Conservation (phyloP, 1,139 yeast genomes). For the Yamadazyma membranifaciens region DNA sequence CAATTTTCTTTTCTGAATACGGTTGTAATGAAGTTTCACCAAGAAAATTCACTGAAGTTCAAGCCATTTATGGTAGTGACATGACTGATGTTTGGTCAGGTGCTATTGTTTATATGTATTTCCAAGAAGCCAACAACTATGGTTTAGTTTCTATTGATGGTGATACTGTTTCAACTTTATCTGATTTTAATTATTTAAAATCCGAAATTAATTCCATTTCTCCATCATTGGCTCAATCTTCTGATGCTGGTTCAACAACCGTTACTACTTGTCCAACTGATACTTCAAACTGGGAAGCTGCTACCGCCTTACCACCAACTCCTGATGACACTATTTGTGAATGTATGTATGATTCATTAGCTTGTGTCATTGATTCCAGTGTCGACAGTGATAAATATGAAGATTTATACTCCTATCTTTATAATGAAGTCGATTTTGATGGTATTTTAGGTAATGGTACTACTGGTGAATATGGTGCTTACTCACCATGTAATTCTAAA, state of each 20-base stretch:
- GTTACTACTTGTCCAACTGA: conserved; percentile 37
- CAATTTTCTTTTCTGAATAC: conserved; percentile 83
- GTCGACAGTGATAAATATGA: conserved; percentile 34
- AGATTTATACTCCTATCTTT: too few relatives aligned
- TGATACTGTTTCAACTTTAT: conserved; percentile 36
- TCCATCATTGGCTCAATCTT: conserved; percentile 33
- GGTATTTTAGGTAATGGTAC: conserved; percentile 38
- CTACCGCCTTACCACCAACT: conserved; percentile 43
- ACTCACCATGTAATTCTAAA: conserved; percentile 38
- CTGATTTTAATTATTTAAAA: conserved; percentile 47
- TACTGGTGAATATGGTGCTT: conserved; percentile 40
- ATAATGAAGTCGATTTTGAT: conserved; percentile 38
- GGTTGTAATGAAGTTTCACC: conserved; percentile 68
- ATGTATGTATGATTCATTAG: conserved; percentile 33
- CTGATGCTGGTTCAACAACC: conserved; percentile 23
- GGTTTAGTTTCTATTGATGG: conserved; percentile 63
- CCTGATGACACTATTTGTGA: conserved; percentile 40
- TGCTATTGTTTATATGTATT: conserved; percentile 87
- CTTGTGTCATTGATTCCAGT: conserved; percentile 34
- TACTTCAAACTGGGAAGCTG: conserved; percentile 38
- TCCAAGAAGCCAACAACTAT: conserved; percentile 75
- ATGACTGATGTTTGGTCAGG: conserved; percentile 81
- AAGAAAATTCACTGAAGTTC: conserved; percentile 66
- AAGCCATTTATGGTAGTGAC: conserved; percentile 40
- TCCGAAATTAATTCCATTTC: conserved; percentile 56